Conservation (phyloP, 108 stramenopile species). For the Cyclotella atomus region DNA sequence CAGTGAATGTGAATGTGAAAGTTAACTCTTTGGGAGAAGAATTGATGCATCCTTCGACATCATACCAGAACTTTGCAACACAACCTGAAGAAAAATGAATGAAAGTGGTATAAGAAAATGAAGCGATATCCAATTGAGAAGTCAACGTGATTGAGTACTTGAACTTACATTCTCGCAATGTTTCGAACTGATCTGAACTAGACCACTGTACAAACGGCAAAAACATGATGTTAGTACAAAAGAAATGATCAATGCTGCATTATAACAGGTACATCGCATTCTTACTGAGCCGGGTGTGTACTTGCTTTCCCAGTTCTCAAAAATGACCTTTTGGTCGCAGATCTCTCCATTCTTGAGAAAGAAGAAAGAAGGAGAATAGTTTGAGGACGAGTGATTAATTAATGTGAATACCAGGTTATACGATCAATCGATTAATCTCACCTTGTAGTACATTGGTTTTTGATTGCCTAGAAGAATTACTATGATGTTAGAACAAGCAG, state of each 20-base stretch:
- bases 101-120: background rate
- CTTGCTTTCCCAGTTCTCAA: conserved; percentile 33
- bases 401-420: no score
- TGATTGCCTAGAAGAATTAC: no score
- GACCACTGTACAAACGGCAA: no score
- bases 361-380: no score
- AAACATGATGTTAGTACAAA: no score
- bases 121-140: background rate
- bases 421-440: no score
- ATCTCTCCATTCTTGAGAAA: background rate
- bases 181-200: conserved; percentile 13
- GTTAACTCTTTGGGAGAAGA: conserved; percentile 15
- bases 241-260: no score
- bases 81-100: background rate
- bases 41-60: conserved; percentile 19
- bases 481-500: no score
- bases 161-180: conserved; percentile 14
- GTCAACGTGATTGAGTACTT: background rate
- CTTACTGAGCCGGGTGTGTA: conserved; percentile 25
- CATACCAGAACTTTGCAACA: conserved; percentile 27
- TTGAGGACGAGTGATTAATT: no score
- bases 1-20: conserved; percentile 20
- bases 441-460: conserved; percentile 13
- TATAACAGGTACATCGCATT: no score
- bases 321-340: background rate